Evolutionary conservation across 495 filamentous ascomycete species (phyloP), one percentile per base, ranked within the genome.

Genomic region (Penicillium paradoxum): DNA sequence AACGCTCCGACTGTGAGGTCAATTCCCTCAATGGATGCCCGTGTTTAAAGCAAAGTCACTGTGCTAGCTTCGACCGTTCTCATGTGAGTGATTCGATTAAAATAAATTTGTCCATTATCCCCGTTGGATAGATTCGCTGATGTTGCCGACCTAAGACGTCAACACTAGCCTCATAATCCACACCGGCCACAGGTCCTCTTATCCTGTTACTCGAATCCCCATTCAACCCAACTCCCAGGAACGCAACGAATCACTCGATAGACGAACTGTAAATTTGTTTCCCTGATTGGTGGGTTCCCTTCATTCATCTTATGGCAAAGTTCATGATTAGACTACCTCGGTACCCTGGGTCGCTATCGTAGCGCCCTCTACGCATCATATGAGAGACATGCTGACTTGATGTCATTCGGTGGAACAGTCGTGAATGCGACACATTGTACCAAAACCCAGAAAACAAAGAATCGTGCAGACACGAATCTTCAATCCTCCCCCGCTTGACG

Each of bases 301-400:
- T 59, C 33, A 25, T 45, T 51, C 51, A 37, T 54, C 37, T 53
- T 54, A 48, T 29, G 45, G 46, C 48, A 59, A 54, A 29, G 53
- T 53, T 59, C 51, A 56, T 54, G 54, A 62, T 27, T 59, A 59
- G 53, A 53, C 50, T 56, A 41, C 30, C 47, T 40, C 54, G 49
- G 49, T 64, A 61, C 60, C 60, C 42, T 59, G 63, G 60, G 44
- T 56, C 49, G 36, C 19, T 43, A 18, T 49, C 40, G 51, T 45
- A 37, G 38, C 42, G 33, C 53, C 43, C 46, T 54, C 39, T 39
- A 60, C 54, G 54, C 45, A 50, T 49, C 52, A 53, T 55, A 43
- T 24, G 49, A 54, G 53, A 63, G 24, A 49, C 29, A 59, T 62
- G 63, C 65, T 68, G 53, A 68, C 60, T 53, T 63, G 55, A 66